Base-by-base conservation (phyloP, 2,329 filamentous ascomycete species). In the Pseudogymnoascus sp. region DNA sequence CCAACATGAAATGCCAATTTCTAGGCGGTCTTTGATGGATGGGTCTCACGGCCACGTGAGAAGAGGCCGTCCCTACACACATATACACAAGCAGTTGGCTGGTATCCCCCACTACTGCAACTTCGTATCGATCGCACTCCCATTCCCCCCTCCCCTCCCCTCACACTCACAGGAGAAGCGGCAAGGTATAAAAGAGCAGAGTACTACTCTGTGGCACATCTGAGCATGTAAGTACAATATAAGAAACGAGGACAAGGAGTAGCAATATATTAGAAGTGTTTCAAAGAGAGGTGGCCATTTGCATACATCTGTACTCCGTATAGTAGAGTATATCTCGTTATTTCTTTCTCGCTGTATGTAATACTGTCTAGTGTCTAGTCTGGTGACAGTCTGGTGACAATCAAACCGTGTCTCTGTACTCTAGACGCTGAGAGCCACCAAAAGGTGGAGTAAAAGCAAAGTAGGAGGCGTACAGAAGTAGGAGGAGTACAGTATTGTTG, bases 321-420 rank as follows among this genome's bases (percentile, higher is more conserved):
- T 53, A 53, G 46, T 53, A 53, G 43, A 53, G 42, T 31, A 23
- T 43, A 53, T 53, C 9, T 31, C 28, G 28, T 31, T 31, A 31
- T 31, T 31, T 16, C 43, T 5, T 49, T 25, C 23, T 53, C 18
- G 46, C 46, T 9, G 23, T 46, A 53, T 53, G 46, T 31, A 53
- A 53, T 53, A 28, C 46, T 53, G 46, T 53, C 46, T 53, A 31
- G 46, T 43, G 40, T 43, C 40, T 21, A 43, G 38, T 23, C 21
- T 23, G 21, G 21, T 23, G 21, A 6, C 7, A 38, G 37, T 53
- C 46, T 31, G 23, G 46, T 53, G 46, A 53, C 46, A 53, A 31
- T 53, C 46, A 53, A 53, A 53, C 46, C 3, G 46, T 43, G 46
- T 53, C 46, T 53, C 46, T 53, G 46, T 53, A 31, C 46, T 53